Evolutionary conservation across 2,329 filamentous ascomycete genomes (phyloP).

Genomic region (Colletotrichum chlorophyti): DNA sequence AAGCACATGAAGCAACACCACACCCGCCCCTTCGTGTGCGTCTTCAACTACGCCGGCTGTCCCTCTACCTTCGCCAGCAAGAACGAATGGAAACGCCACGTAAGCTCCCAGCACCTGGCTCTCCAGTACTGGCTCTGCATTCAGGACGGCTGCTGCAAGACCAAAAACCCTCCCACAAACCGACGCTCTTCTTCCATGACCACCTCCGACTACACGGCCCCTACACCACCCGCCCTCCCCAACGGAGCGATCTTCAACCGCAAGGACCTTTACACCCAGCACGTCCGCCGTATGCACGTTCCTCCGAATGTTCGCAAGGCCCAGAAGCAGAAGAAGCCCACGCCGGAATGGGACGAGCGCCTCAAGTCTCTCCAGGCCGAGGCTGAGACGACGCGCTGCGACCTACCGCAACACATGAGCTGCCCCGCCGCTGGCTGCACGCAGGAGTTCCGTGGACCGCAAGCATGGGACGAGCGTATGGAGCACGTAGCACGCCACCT

Average conservation of each 20-base stretch:
- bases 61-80: conserved; percentile 75
- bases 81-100: conserved; percentile 96
- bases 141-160: conserved; percentile 60
- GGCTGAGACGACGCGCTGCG: conserved; percentile 67
- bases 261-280: conserved; percentile 90
- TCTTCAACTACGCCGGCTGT: conserved; percentile 82
- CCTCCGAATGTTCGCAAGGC: conserved; percentile 51
- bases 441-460: conserved; percentile 63
- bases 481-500: conserved; percentile 87
- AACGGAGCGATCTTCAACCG: conserved; percentile 81
- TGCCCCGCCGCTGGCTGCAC: conserved; percentile 71
- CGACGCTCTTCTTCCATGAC: conserved; percentile 19
- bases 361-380: conserved; percentile 62
- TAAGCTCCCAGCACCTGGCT: conserved; percentile 79
- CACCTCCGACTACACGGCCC: not conserved
- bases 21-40: conserved; percentile 73
- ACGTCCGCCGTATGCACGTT: conserved; percentile 85
- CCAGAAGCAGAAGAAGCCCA: conserved; percentile 42
- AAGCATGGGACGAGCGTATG: conserved; percentile 82
- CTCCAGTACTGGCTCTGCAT: conserved; percentile 79
- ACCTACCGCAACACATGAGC: conserved; percentile 63
- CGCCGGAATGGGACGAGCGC: conserved; percentile 55
- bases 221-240: conserved; percentile 39
- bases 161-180: conserved; percentile 31
- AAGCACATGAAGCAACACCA: conserved; percentile 61